Evolutionary conservation across 2,329 filamentous ascomycete genomes (phyloP).

Genomic region (Fusarium protoensiforme): DNA sequence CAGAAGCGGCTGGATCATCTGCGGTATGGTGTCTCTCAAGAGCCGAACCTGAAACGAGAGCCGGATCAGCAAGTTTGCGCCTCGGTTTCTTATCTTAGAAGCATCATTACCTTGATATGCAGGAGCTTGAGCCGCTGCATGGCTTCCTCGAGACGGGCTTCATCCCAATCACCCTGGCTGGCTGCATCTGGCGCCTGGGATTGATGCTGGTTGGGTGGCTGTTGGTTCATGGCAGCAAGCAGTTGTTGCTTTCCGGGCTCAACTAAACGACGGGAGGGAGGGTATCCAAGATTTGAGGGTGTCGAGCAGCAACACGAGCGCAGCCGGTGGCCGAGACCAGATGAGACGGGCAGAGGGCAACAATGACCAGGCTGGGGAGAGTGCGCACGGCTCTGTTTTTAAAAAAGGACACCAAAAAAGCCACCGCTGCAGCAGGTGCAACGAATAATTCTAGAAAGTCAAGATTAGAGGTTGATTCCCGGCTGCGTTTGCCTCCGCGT

Average conservation of each 20-base stretch:
- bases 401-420: conserved; percentile 1
- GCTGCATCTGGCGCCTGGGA: conserved; percentile 34
- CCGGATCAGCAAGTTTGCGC: conserved; percentile 33
- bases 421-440: conserved; percentile 12
- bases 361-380: conserved; percentile 8
- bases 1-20: conserved; percentile 60
- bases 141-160: conserved; percentile 61
- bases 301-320: conserved; percentile 27
- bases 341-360: conserved; percentile 15
- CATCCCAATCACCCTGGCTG: conserved; percentile 54
- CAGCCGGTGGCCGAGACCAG: conserved; percentile 12
- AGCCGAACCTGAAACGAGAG: conserved; percentile 44
- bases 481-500: conserved; percentile 13
- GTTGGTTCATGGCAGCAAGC: conserved; percentile 33
- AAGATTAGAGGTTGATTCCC: conserved; percentile 13
- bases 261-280: background rate
- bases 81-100: conserved; percentile 11
- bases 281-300: conserved; percentile 17
- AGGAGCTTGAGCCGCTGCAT: conserved; percentile 64
- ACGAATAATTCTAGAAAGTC: conserved; percentile 38
- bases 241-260: conserved; percentile 2
- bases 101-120: conserved; percentile 61
- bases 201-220: conserved; percentile 30
- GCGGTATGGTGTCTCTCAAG: conserved; percentile 51
- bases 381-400: conserved; percentile 24